Base-by-base conservation (phyloP, 768 basidiomycete species). In the Boletus vinaceobasis region DNA sequence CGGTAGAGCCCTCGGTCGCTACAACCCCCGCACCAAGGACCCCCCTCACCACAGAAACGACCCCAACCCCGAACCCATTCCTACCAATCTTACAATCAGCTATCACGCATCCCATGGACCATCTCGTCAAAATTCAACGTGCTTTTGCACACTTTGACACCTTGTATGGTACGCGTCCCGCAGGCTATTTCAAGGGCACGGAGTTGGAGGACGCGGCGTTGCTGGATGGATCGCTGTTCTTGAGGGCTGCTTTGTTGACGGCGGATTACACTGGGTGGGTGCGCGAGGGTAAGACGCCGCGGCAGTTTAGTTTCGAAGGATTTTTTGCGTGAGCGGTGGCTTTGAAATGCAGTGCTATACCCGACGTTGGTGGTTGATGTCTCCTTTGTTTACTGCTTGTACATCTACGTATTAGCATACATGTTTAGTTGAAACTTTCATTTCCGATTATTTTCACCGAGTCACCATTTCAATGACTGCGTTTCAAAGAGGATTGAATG, bases 161-260 rank as follows among this genome's bases (percentile, higher is more conserved):
- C 6, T 17, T 74, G 1, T 74, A 73, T 35, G 70, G 73, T 4
- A 55, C n/a, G 3, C 63, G 63, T 7, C 55, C 56, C 0, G 57
- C 57, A 1, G 62, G 72, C 3, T 67, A 75, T 56, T 65, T 67
- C 40, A 51, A 58, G 40, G 60, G 61, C 9, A 71, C 70, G 1
- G 65, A 67, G 33, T 47, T 76, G 39, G 65, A 64, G 21, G 74
- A 58, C 0, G 69, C 68, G 0, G 74, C 64, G 29, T 29, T 64
- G 2, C 40, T 75, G n/a, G 74, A 75, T 35, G 75, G 75, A 27
- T 66, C 73, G 3, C 8, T 76, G 37, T 75, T 75, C 56, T 27
- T 71, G 57, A 60, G 69, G 50, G 59, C 59, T 8, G 62, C 73
- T 4, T 47, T 70, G 40, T 43, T 74, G 44, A 72, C 71, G 0